Evolutionary conservation across 2,329 filamentous ascomycete species (phyloP).

Genomic region (Claviceps capensis): DNA sequence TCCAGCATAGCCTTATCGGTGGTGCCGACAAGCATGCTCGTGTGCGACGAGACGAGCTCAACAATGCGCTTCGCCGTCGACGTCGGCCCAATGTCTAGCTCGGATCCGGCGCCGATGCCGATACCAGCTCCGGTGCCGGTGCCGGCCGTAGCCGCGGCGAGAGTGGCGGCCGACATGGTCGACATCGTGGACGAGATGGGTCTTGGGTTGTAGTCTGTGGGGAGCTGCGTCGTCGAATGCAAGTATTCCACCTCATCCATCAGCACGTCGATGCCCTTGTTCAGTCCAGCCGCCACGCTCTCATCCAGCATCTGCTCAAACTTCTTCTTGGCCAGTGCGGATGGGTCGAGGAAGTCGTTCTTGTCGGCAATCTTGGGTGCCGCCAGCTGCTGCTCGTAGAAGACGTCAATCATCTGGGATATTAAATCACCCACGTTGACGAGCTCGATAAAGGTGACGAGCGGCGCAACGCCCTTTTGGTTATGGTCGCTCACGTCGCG

Average conservation of each 20-base stretch:
- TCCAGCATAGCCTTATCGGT: constrained; percentile 98
- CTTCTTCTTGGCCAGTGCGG: constrained; percentile 89
- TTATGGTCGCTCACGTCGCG: constrained; percentile 63
- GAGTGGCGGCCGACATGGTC: constrained; percentile 7
- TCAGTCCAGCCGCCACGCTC: constrained; percentile 84
- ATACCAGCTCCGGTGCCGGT: constrained; percentile 18
- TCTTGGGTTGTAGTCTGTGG: constrained; percentile 80
- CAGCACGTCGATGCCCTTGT: constrained; percentile 94
- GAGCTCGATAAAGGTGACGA: constrained; percentile 91
- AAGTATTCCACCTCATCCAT: constrained; percentile 98
- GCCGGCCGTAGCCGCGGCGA: neutral
- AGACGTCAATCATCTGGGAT: constrained; percentile 97
- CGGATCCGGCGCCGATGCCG: constrained; percentile 18
- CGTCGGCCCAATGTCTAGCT: constrained; percentile 51
- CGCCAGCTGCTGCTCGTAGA: constrained; percentile 90
- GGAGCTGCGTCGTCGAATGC: constrained; percentile 72
- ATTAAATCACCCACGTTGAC: constrained; percentile 98
- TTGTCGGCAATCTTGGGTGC: constrained; percentile 71
- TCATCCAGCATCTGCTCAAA: constrained; percentile 99
- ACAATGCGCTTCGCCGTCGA: constrained; percentile 68
- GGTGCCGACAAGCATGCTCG: constrained; percentile 81
- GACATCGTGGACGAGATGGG: constrained; percentile 12
- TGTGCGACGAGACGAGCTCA: constrained; percentile 76
- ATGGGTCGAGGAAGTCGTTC: constrained; percentile 88
- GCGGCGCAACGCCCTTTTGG: constrained; percentile 65